These are phyloP conservation scores for Reutealis trisperma DNA, from an alignment of 345 rosid genomes.

Conservation along the genomic window DNA sequence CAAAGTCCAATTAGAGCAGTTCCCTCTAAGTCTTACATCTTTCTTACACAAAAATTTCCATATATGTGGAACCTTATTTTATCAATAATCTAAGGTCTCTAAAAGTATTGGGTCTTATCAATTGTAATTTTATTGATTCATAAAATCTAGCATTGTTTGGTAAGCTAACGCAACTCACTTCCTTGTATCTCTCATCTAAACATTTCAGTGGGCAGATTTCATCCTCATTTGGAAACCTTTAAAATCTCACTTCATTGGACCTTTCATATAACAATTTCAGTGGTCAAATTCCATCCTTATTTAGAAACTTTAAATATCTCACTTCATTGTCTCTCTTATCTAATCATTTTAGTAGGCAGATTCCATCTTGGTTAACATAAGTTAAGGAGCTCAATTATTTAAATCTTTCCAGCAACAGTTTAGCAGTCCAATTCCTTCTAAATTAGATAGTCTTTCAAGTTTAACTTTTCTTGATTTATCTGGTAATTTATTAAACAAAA, in stretches of 20 bases:
- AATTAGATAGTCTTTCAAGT: too few species aligned
- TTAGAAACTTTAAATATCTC: too few species aligned
- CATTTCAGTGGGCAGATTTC: too few species aligned
- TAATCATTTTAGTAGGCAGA: not conserved
- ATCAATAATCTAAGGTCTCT: not conserved
- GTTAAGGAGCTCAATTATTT: not conserved
- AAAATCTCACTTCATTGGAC: too few species aligned
- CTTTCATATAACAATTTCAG: too few species aligned
- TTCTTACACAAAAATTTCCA: not conserved
- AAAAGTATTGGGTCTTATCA: accelerated
- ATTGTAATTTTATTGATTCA: not conserved
- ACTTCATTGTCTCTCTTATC: not conserved
- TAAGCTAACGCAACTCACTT: not conserved
- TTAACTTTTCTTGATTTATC: not conserved
- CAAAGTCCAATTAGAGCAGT: slow-evolving; percentile 19
- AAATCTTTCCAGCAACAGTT: not conserved
- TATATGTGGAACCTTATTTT: not conserved
- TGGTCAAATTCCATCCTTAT: too few species aligned
- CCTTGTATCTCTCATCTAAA: too few species aligned
- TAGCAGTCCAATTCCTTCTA: too few species aligned
- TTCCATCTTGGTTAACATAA: not conserved
- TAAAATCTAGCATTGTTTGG: not conserved
- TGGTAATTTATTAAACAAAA: not conserved
- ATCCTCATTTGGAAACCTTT: too few species aligned
- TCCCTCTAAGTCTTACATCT: not conserved